These are phyloP conservation scores for Hygrocybe punicea DNA, from an alignment of 768 basidiomycete genomes.

Conservation along the genomic window DNA sequence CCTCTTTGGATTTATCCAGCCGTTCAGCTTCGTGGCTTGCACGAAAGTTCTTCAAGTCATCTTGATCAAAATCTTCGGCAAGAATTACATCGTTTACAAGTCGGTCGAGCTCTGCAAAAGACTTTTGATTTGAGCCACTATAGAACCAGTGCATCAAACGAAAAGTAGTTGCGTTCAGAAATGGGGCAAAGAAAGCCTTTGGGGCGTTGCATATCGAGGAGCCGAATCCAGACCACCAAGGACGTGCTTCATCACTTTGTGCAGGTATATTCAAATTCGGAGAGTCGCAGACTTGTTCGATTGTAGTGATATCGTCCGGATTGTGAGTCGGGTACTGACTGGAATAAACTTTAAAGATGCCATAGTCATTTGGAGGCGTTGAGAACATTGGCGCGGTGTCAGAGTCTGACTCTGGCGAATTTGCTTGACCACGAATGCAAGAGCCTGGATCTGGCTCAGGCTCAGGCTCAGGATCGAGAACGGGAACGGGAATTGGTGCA, in stretches of 20 bases:
- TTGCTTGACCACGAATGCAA: neutral
- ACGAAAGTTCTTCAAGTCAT: conserved; percentile 19
- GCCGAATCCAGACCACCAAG: neutral
- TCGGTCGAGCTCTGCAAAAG: conserved; percentile 22
- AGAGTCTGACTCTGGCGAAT: neutral
- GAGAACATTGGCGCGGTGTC: neutral
- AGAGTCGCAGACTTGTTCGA: neutral
- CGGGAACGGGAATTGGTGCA: neutral
- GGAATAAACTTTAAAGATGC: conserved; percentile 4
- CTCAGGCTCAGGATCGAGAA: neutral
- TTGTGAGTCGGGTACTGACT: neutral
- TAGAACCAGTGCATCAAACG: conserved; percentile 32
- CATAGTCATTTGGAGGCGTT: neutral
- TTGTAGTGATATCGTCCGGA: neutral
- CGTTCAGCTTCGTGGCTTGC: conserved; percentile 15
- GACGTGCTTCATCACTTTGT: neutral
- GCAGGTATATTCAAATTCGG: neutral
- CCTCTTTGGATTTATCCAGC: neutral
- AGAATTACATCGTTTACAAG: conserved; percentile 27
- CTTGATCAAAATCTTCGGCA: neutral
- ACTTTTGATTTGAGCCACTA: conserved; percentile 25
- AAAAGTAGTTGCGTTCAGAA: conserved; percentile 22
- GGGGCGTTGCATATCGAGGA: too few species aligned
- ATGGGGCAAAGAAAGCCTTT: conserved; percentile 14
- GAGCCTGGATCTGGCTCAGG: neutral